phyloP scores from a whole-genome alignment of 257 asterid genomes.

The Solanum pinnatisectum region DNA sequence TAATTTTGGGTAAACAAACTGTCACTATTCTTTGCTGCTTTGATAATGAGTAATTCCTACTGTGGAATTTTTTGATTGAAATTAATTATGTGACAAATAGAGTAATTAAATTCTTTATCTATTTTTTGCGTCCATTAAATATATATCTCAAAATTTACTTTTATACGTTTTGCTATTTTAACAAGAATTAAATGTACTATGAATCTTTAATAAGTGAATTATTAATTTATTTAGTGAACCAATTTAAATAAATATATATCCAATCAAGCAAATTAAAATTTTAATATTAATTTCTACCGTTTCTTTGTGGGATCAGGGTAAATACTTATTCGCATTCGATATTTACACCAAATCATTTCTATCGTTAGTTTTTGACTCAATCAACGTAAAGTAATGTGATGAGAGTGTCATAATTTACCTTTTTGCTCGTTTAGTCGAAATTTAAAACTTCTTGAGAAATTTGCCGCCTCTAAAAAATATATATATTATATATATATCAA shows the following conservation, averaged over 20 bases:
- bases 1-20: background rate
- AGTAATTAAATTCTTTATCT: background rate
- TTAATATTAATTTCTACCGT: background rate
- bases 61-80: background rate
- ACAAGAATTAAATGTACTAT: background rate
- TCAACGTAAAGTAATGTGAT: background rate
- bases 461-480: background rate
- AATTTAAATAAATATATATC: background rate
- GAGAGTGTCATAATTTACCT: background rate
- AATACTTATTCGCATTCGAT: background rate
- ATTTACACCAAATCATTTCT: background rate
- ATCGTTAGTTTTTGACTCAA: background rate
- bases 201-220: background rate
- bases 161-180: background rate
- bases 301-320: fast-evolving
- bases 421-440: background rate
- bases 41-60: background rate
- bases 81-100: background rate
- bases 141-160: background rate
- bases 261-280: background rate
- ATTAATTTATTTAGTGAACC: background rate
- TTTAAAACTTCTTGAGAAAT: too few species aligned
- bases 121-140: background rate
- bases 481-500: background rate
- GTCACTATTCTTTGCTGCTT: background rate